Percentiles rank a stretch among this genome's conserved stretches.
phyloP scores from a whole-genome alignment of 305 asterid genomes.

The Galium porrigens region DNA sequence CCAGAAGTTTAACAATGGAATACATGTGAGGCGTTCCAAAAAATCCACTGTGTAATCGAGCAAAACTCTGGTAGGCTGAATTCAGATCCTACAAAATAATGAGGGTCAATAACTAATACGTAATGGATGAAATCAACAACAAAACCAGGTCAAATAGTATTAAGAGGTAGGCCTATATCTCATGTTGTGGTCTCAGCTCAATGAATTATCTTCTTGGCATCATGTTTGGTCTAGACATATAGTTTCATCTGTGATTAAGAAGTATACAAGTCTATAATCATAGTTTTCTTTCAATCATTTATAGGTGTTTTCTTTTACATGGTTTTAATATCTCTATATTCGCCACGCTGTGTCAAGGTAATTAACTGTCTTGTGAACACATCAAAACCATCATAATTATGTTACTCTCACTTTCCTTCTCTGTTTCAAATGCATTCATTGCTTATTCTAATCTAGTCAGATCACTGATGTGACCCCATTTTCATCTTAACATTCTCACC shows the following conservation, averaged over 20 bases:
- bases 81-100: constrained; percentile 51
- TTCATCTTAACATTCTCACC: not conserved
- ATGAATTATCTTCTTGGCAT: not conserved
- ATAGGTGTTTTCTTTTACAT: not conserved
- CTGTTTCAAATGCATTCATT: not conserved
- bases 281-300: not conserved
- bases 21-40: constrained; percentile 93
- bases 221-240: not conserved
- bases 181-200: not conserved
- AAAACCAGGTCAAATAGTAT: not conserved
- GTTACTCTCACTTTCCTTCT: not conserved
- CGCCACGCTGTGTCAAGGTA: not conserved
- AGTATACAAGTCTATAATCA: not conserved
- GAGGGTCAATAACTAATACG: constrained; percentile 15
- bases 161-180: not conserved
- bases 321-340: not conserved
- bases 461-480: not conserved
- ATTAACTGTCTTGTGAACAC: not conserved
- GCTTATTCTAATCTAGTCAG: not conserved
- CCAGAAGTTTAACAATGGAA: constrained; percentile 72
- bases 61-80: constrained; percentile 95
- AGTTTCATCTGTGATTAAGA: not conserved
- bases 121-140: not conserved
- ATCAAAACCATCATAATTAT: not conserved
- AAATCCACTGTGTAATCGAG: constrained; percentile 77